Conservation (phyloP, 345 rosid genomes). For the Anastatica hierochuntica region DNA sequence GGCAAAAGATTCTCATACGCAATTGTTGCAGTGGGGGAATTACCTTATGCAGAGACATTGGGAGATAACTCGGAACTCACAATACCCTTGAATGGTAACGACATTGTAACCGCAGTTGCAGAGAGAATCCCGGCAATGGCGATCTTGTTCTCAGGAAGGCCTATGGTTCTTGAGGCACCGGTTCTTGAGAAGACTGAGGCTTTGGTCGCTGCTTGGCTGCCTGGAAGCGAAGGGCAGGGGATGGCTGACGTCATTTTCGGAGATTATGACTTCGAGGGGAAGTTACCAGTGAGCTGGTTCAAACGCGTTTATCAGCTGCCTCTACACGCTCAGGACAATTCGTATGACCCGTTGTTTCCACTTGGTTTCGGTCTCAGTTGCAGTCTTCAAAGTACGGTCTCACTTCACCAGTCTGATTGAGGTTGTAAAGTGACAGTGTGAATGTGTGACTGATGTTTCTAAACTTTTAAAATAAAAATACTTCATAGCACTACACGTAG, state of each 20-base stretch:
- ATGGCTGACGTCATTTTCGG: conserved; percentile 26
- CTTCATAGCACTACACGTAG: no score
- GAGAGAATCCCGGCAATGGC: conserved; percentile 58
- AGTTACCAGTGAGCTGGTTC: conserved; percentile 31
- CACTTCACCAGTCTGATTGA: not conserved
- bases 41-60: conserved; percentile 53
- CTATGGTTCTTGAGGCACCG: conserved; percentile 46
- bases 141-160: conserved; percentile 69
- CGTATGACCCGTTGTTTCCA: conserved; percentile 58
- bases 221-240: conserved; percentile 30
- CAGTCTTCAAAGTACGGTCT: not conserved
- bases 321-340: conserved; percentile 29
- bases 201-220: conserved; percentile 38
- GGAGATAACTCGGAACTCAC: conserved; percentile 52
- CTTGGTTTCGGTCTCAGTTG: conserved; percentile 52
- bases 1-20: conserved; percentile 47
- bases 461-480: no score
- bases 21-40: conserved; percentile 76
- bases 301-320: conserved; percentile 40
- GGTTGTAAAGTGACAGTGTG: no score
- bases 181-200: conserved; percentile 53
- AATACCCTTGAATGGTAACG: conserved; percentile 54
- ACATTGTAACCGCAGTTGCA: conserved; percentile 36
- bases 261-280: conserved; percentile 24
- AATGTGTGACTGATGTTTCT: no score